A percentile compares a stretch with the other conserved stretches of the same genome.
Conservation (phyloP, 2,329 filamentous ascomycete genomes). For the Colletotrichum phormii region DNA sequence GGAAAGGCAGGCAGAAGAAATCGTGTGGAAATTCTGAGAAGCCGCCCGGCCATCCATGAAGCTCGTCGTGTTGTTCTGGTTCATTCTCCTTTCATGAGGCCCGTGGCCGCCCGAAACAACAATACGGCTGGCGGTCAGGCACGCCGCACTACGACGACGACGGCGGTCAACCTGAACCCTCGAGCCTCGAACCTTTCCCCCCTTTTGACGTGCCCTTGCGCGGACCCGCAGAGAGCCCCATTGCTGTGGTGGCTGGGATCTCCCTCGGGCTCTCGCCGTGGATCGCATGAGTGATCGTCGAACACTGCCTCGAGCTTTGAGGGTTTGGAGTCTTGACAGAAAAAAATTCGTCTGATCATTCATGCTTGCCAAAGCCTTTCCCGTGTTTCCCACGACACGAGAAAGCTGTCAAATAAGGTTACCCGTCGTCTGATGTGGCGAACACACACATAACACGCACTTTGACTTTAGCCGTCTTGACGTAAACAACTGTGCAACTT, state of each 20-base stretch:
- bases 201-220: conserved; percentile 18
- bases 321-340: neutral
- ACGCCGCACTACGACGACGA: neutral
- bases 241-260: neutral
- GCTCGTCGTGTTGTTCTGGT: neutral
- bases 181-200: conserved; percentile 8
- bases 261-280: conserved; percentile 6
- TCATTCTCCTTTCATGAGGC: neutral
- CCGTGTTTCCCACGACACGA: neutral
- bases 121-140: neutral
- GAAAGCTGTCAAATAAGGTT: conserved; percentile 17
- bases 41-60: neutral
- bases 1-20: conserved; percentile 6
- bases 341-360: neutral
- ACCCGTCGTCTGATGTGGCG: conserved; percentile 13
- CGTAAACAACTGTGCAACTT: neutral
- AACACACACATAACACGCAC: neutral
- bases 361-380: conserved; percentile 3
- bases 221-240: neutral
- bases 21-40: neutral
- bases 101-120: neutral
- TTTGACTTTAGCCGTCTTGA: neutral
- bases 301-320: neutral
- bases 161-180: conserved; percentile 13
- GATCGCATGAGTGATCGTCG: conserved; percentile 14